phyloP scores from a whole-genome alignment of 2,329 filamentous ascomycete genomes.

The Pseudocercospora pini-densiflorae region DNA sequence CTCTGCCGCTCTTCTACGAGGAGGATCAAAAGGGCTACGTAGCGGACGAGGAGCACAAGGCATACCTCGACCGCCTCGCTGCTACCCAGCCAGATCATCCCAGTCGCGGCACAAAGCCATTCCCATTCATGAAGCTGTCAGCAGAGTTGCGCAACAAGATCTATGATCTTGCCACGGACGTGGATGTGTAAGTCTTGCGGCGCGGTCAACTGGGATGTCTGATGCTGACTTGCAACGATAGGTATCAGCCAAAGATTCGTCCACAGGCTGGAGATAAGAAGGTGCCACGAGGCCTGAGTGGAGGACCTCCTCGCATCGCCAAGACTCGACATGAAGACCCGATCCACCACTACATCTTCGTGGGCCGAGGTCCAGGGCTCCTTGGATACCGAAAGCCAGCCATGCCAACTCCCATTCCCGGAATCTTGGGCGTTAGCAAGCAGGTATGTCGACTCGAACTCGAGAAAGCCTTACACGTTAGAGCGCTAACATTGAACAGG shows the following conservation, averaged over 20 bases:
- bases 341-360: neutral
- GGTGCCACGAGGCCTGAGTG: no score
- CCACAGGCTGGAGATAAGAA: neutral
- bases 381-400: neutral
- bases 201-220: neutral
- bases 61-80: neutral
- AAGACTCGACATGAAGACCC: neutral
- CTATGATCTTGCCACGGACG: neutral
- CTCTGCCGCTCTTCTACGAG: neutral
- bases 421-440: neutral
- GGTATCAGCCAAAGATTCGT: neutral
- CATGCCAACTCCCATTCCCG: neutral
- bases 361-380: neutral
- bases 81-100: neutral
- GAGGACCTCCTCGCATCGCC: no score
- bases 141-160: neutral
- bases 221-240: neutral
- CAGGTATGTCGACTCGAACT: neutral
- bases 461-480: neutral
- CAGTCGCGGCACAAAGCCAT: neutral
- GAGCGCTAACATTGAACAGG: neutral
- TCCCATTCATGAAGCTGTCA: neutral
- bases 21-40: neutral
- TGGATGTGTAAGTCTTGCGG: neutral
- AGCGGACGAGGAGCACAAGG: neutral